These are phyloP conservation scores for Microbotryum silenes-acaulis DNA, from an alignment of 1,284 basidiomycete genomes.

Conservation along the genomic window DNA sequence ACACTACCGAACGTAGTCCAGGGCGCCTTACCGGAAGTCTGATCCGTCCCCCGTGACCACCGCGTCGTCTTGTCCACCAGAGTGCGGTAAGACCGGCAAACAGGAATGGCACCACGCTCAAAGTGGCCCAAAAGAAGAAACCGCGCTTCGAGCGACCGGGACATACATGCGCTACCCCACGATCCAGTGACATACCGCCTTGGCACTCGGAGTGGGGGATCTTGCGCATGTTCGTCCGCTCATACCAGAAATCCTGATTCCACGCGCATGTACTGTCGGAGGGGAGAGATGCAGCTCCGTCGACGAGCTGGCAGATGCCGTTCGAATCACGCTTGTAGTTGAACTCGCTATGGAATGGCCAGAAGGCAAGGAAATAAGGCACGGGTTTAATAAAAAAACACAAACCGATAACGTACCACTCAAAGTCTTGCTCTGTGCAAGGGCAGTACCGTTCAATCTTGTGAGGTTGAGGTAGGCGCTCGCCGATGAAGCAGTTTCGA, in stretches of 20 bases:
- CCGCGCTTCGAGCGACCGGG: constrained; percentile 62
- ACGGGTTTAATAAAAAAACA: background rate
- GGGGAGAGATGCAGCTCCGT: constrained; percentile 57
- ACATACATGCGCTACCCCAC: constrained; percentile 62
- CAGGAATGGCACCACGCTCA: constrained; percentile 63
- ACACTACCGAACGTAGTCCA: no score
- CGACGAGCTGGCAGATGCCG: constrained; percentile 65
- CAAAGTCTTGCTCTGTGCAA: constrained; percentile 70
- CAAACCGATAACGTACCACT: constrained; percentile 60
- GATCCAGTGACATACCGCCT: constrained; percentile 64
- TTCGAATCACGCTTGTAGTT: constrained; percentile 64
- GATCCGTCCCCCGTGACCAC: constrained; percentile 20
- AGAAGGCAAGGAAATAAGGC: background rate
- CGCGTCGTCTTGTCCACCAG: constrained; percentile 60
- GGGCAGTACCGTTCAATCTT: constrained; percentile 62
- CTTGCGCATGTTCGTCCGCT: constrained; percentile 78
- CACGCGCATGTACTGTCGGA: constrained; percentile 53
- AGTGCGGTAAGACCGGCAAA: constrained; percentile 65
- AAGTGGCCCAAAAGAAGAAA: constrained; percentile 69
- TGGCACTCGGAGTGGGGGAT: constrained; percentile 78
- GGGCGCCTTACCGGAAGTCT: constrained; percentile 13
- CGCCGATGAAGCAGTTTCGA: constrained; percentile 71
- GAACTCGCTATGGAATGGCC: constrained; percentile 61
- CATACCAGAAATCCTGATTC: constrained; percentile 74
- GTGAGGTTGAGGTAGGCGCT: constrained; percentile 50